phyloP scores from a whole-genome alignment of 768 basidiomycete species.

The Dictyophora rubrovolvata region DNA sequence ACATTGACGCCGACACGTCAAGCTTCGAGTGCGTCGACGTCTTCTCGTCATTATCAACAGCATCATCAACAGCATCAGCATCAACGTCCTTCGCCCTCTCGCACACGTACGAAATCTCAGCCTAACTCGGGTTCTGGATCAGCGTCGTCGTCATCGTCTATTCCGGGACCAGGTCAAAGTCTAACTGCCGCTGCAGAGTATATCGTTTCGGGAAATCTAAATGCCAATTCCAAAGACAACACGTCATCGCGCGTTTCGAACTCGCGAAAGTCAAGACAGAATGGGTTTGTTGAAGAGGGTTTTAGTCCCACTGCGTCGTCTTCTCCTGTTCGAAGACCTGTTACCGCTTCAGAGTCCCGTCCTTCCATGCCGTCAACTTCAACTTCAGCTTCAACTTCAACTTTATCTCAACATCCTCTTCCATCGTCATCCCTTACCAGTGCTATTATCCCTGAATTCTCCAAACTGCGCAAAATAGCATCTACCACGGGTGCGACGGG shows the following conservation, averaged over 20 bases:
- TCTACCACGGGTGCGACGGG: background rate
- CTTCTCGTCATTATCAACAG: background rate
- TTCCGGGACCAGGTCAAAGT: background rate
- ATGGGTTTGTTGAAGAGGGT: background rate
- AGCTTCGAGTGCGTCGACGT: background rate
- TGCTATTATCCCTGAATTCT: background rate
- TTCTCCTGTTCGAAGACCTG: background rate
- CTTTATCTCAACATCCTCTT: too few species aligned
- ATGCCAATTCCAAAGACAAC: background rate
- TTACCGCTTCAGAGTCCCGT: background rate
- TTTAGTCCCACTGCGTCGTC: background rate
- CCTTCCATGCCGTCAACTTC: too few species aligned
- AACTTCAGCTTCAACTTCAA: too few species aligned
- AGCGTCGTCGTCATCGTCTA: background rate
- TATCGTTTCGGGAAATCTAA: background rate
- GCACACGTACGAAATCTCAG: background rate
- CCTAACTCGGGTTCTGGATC: background rate
- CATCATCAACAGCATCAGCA: background rate
- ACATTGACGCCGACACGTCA: background rate
- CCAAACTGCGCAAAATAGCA: background rate
- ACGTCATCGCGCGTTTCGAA: background rate
- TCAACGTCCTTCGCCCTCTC: background rate
- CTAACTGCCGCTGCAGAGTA: slow-evolving; percentile 6
- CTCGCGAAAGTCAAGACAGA: background rate
- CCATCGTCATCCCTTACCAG: background rate